A percentile compares a stretch with the other conserved stretches of the same genome.
Conservation (phyloP, 768 basidiomycete genomes). For the Boletus edulis region DNA sequence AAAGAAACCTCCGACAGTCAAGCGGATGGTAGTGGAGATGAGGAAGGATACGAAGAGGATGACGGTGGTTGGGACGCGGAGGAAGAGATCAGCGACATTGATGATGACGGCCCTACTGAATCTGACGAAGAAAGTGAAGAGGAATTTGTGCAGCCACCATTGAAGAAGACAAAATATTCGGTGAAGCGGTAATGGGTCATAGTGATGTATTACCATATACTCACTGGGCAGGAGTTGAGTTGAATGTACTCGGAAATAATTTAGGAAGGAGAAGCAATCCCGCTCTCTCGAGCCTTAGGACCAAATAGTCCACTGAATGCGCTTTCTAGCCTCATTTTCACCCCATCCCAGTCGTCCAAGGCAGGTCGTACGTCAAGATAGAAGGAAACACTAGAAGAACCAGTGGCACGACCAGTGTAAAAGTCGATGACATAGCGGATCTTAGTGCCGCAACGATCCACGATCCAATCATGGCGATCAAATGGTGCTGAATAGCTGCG, state of each 20-base stretch:
- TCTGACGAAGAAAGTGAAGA: conserved; percentile 45
- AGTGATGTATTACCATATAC: conserved; percentile 12
- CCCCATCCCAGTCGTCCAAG: conserved; percentile 91
- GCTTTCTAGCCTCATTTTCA: conserved; percentile 71
- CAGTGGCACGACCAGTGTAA: conserved; percentile 74
- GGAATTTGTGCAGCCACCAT: conserved; percentile 47
- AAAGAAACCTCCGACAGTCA: conserved; percentile 38
- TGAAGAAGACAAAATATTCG: conserved; percentile 54
- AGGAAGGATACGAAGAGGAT: conserved; percentile 35
- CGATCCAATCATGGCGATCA: conserved; percentile 95
- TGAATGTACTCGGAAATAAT: conserved; percentile 10
- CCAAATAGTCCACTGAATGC: conserved; percentile 45
- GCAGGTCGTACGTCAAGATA: conserved; percentile 95
- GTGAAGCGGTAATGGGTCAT: conserved; percentile 40
- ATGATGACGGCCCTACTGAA: conserved; percentile 42
- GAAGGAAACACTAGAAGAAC: conserved; percentile 66
- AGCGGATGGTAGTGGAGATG: conserved; percentile 42
- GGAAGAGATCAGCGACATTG: conserved; percentile 61
- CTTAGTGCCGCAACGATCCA: conserved; percentile 87
- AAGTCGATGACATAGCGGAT: conserved; percentile 98
- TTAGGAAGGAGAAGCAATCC: conserved; percentile 16
- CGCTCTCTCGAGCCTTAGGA: conserved; percentile 17
- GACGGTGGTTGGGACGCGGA: conserved; percentile 54
- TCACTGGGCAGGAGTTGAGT: conserved; percentile 1
- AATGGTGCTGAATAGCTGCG: conserved; percentile 89